These are phyloP conservation scores for Cryphonectria radicalis DNA, from an alignment of 2,329 filamentous ascomycete species.

Conservation along the genomic window DNA sequence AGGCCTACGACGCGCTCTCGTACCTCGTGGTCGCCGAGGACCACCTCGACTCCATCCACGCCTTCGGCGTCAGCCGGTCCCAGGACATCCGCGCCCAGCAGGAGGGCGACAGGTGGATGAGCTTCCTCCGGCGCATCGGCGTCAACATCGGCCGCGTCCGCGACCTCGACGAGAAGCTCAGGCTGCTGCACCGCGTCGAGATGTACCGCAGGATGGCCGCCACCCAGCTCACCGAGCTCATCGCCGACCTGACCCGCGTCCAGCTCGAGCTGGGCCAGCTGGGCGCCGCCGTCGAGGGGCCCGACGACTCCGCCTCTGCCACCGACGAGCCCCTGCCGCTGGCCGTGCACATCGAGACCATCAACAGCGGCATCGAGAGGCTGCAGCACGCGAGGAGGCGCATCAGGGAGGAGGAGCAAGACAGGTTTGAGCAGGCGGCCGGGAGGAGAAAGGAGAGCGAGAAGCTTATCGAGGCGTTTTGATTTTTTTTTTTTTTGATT, in stretches of 20 bases:
- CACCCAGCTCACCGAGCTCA: slow-evolving; percentile 68
- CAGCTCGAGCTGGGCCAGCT: slow-evolving; percentile 72
- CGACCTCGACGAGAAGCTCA: slow-evolving; percentile 66
- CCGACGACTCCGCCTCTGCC: slow-evolving; percentile 56
- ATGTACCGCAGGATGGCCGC: slow-evolving; percentile 68
- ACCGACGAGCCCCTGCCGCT: slow-evolving; percentile 60
- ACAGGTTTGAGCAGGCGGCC: slow-evolving; percentile 58
- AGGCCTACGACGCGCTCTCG: slow-evolving; percentile 69
- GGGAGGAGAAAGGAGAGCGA: slow-evolving; percentile 51
- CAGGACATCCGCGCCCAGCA: slow-evolving; percentile 61
- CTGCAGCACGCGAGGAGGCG: slow-evolving; percentile 67
- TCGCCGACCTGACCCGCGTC: slow-evolving; percentile 76
- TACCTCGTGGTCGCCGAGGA: slow-evolving; percentile 71
- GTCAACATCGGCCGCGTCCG: slow-evolving; percentile 65
- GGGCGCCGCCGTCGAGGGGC: slow-evolving; percentile 70
- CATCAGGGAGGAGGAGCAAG: slow-evolving; percentile 62
- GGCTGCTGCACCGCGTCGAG: slow-evolving; percentile 68
- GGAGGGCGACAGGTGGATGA: slow-evolving; percentile 66
- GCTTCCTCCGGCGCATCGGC: slow-evolving; percentile 76
- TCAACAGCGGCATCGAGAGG: slow-evolving; percentile 73
- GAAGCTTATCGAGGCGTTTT: slow-evolving; percentile 44
- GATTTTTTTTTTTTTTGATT: background rate
- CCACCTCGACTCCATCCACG: slow-evolving; percentile 70
- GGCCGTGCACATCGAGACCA: slow-evolving; percentile 75
- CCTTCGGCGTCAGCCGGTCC: slow-evolving; percentile 68